These are phyloP conservation scores for Aspergillus brunneoviolaceus DNA, from an alignment of 2,329 filamentous ascomycete species.

Conservation along the genomic window DNA sequence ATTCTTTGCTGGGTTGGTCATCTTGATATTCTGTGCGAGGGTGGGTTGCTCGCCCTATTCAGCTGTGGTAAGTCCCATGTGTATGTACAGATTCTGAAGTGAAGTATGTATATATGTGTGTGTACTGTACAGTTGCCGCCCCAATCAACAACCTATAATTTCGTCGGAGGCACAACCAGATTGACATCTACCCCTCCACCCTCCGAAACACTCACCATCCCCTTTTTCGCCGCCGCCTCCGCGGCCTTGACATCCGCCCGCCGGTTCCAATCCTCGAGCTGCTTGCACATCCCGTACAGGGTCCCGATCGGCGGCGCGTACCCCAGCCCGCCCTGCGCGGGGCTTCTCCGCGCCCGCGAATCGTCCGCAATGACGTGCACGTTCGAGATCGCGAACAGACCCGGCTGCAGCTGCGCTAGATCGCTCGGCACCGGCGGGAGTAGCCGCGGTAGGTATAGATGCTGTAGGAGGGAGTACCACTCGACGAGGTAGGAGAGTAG, in stretches of 20 bases:
- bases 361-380: slow-evolving; percentile 32
- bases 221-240: slow-evolving; percentile 14
- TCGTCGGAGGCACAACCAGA: slow-evolving; percentile 18
- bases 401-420: slow-evolving; percentile 32
- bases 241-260: slow-evolving; percentile 17
- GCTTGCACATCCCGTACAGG: slow-evolving; percentile 34
- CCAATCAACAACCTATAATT: slow-evolving; percentile 6
- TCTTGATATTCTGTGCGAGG: no score
- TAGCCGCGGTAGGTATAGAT: slow-evolving; percentile 26
- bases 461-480: slow-evolving; percentile 30
- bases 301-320: slow-evolving; percentile 34
- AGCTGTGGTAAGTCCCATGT: no score
- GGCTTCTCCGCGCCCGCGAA: slow-evolving; percentile 25
- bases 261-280: slow-evolving; percentile 36
- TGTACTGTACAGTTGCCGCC: no score
- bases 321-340: slow-evolving; percentile 32
- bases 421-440: slow-evolving; percentile 26
- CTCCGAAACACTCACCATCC: slow-evolving; percentile 14
- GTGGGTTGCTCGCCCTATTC: no score
- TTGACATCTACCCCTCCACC: slow-evolving; percentile 19
- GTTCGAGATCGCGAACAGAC: slow-evolving; percentile 32
- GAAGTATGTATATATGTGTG: no score
- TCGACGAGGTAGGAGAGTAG: slow-evolving; percentile 35
- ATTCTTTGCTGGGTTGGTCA: no score
- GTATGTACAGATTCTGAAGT: no score